Base-by-base conservation (phyloP, 2,329 filamentous ascomycete species). In the Metarhizium humberi region DNA sequence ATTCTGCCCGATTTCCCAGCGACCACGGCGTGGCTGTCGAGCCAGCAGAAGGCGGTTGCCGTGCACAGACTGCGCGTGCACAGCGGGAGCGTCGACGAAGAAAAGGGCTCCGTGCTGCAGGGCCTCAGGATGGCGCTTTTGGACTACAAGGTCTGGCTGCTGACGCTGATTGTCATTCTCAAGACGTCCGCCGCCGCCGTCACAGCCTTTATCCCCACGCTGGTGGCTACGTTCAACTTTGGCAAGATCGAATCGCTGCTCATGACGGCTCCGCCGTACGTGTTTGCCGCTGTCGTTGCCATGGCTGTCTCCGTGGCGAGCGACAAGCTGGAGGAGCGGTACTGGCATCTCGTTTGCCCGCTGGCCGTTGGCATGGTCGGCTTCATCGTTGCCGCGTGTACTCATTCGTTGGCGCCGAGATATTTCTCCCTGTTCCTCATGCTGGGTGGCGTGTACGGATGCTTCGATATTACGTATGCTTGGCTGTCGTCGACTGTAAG, bases 241-340 rank as follows among this genome's bases (percentile, higher is more conserved):
- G 51, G 81, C 76, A 38, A 51, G 29, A 46, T 53, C 45, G 36
- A 53, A 25, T 56, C 84, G 0, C 76, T 87, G 6, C 76, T 87
- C 18, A 73, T 88, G 55, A 86, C 83, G 0, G 80, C 79, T 0
- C 86, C 85, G 0, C 84, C 84, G 0, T 87, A 86, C 65, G 78
- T 85, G 2, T 73, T 86, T 14, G 78, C 76, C 51, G 78, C 82
- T 30, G 76, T 87, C 46, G 81, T 79, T 0, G 80, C 84, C 2
- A 82, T 84, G 60, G 55, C 75, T 43, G 88, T 88, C 60, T 82
- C 86, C 4, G 82, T 81, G 75, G 85, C 88, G 66, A 85, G 86
- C 16, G 87, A 90, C 67, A 78, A 76, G 47, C 86, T 82, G 0
- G 84, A 84, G 29, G 86, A 90, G 68, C 79, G 86, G 4, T 89